phyloP scores from a whole-genome alignment of 305 asterid genomes.

The Petunia hybrid region DNA sequence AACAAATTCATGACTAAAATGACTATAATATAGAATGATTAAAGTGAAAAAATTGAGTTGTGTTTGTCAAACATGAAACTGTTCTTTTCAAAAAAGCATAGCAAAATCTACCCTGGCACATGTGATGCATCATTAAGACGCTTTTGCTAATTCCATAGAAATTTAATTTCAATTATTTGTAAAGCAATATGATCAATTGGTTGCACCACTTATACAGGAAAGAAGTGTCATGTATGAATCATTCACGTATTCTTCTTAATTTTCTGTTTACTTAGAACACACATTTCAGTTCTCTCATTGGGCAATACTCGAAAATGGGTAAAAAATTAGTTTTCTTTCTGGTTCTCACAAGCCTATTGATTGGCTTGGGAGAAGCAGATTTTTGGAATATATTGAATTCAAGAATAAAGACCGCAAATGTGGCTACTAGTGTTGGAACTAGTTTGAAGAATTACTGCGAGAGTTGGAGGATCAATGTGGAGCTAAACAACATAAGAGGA shows the following conservation, averaged over 20 bases:
- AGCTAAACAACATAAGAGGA: conserved; percentile 51
- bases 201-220: background rate
- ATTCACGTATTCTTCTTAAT: background rate
- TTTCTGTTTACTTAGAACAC: background rate
- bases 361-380: conserved; percentile 42
- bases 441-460: conserved; percentile 57
- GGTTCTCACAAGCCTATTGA: conserved; percentile 36
- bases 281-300: background rate
- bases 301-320: conserved; percentile 34
- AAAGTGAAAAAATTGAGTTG: background rate
- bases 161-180: background rate
- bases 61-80: background rate
- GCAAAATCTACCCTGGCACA: background rate
- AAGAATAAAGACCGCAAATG: background rate
- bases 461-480: conserved; percentile 63
- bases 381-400: conserved; percentile 53
- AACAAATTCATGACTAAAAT: background rate
- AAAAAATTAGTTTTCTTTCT: conserved; percentile 30
- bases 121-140: background rate
- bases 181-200: background rate
- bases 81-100: background rate
- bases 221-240: background rate
- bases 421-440: conserved; percentile 27
- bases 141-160: background rate
- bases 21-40: background rate